These are phyloP conservation scores for Ustilago sp. DNA, from an alignment of 1,284 basidiomycete genomes.

Conservation along the genomic window DNA sequence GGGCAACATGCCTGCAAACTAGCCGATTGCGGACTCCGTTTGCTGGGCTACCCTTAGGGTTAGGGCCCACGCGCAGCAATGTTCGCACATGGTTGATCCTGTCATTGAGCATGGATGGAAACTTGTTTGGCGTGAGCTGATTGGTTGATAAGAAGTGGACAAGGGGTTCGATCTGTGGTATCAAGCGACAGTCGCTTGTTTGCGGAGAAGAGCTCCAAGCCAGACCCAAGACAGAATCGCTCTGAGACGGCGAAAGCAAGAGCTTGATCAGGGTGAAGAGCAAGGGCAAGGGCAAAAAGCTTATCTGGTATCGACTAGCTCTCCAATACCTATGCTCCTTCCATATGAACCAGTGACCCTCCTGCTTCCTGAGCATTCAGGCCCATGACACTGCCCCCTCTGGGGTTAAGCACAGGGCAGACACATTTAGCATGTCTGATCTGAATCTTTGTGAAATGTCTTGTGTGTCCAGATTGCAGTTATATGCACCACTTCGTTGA, in stretches of 20 bases:
- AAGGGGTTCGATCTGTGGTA: not conserved
- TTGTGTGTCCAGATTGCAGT: too few relatives aligned
- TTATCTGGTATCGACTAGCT: too few relatives aligned
- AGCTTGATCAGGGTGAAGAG: not conserved
- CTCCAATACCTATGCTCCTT: too few relatives aligned
- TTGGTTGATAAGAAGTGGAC: constrained; percentile 2
- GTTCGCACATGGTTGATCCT: not conserved
- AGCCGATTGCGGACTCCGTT: not conserved
- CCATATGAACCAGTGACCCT: too few relatives aligned
- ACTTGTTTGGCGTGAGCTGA: not conserved
- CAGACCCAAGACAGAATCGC: not conserved
- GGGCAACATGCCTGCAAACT: not conserved
- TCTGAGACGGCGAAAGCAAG: not conserved
- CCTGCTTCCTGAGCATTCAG: too few relatives aligned
- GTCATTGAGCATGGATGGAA: not conserved
- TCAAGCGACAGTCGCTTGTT: not conserved
- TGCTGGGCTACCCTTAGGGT: not conserved
- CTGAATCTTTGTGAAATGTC: too few relatives aligned
- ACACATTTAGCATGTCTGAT: too few relatives aligned
- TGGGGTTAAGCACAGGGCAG: too few relatives aligned
- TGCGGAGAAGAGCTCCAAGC: not conserved
- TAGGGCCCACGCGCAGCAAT: not conserved
- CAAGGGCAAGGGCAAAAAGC: not conserved
- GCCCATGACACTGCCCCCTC: too few relatives aligned
- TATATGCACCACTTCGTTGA: too few relatives aligned